These are phyloP conservation scores for Cryptosporidium sp. DNA, from an alignment of 169 alveolate species.

Conservation along the genomic window DNA sequence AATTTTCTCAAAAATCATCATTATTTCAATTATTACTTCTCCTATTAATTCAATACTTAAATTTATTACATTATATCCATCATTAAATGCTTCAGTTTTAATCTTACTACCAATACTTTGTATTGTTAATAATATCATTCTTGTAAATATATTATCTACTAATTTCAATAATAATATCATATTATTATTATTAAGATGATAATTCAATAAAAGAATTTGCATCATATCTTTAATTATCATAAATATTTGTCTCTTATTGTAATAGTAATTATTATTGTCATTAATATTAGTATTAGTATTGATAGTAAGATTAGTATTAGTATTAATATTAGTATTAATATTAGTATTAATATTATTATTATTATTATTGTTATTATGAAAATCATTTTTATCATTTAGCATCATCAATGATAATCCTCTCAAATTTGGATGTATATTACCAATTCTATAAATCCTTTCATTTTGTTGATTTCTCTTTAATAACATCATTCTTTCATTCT, in stretches of 20 bases:
- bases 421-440: constrained; percentile 61
- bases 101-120: neutral
- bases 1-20: neutral
- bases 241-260: constrained; percentile 35
- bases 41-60: neutral
- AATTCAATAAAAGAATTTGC: constrained; percentile 29
- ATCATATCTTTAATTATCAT: constrained; percentile 4
- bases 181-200: neutral
- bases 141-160: neutral
- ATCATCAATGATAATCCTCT: constrained; percentile 8
- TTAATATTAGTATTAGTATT: constrained; percentile 8
- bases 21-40: constrained; percentile 9
- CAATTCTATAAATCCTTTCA: constrained; percentile 38
- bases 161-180: neutral
- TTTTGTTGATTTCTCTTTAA: neutral
- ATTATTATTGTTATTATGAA: no score
- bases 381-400: no score
- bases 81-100: neutral
- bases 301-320: constrained; percentile 64
- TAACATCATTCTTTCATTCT: constrained; percentile 55
- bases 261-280: constrained; percentile 41
- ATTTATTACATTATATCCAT: neutral
- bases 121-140: neutral
- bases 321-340: constrained; percentile 5
- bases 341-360: constrained; percentile 59